Evolutionary conservation across 2,329 filamentous ascomycete species (phyloP), one percentile per base, ranked within the genome.

Genomic region (Stemphylium lycopersici): DNA sequence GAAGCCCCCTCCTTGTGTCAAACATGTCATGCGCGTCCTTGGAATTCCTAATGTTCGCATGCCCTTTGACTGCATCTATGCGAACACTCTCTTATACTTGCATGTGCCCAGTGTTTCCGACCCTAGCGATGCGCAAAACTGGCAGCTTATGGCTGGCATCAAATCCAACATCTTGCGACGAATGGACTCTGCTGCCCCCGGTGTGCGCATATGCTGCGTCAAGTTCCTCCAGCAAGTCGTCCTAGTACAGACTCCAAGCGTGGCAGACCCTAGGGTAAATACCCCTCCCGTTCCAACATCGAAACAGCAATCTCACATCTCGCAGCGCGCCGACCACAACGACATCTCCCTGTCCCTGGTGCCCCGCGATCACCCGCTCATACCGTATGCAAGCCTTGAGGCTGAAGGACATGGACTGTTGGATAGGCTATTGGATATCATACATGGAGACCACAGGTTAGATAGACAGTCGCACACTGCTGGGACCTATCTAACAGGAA

Each of bases 201-300:
- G 91, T 2, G 85, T 98, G 59, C 88, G 88, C 67, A 88, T 98
- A 74, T 96, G 92, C 81, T 98, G 95, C 79, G 89, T 98, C 82
- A 99, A 99, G 77, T 99, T 99, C 75, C 89, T 91, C 33, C 93
- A 99, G 78, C 87, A 91, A 60, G 91, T 98, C 39, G 90, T 99
- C 39, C 84, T 97, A 62, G 90, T 92, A 15, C 93, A 99, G 76
- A 97, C 91, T 10, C 87, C 88, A n/a, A 91, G 91, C 41, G 79
- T 88, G 54, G 90, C 90, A 63, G 93, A 98, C 71, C 89, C 90
- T 64, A 87, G 91, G 80, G 91, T 96, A 84, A 75, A 85, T 58
- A 61, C 52, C 4, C 49, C 42, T 24, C 63, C 48, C 10, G 16
- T 20, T 16, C 44, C 34, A 20, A 20, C 47, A 13, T 33, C 56